These are phyloP conservation scores for Allantophomopsis lycopodina DNA, from an alignment of 2,329 filamentous ascomycete genomes.

Conservation along the genomic window DNA sequence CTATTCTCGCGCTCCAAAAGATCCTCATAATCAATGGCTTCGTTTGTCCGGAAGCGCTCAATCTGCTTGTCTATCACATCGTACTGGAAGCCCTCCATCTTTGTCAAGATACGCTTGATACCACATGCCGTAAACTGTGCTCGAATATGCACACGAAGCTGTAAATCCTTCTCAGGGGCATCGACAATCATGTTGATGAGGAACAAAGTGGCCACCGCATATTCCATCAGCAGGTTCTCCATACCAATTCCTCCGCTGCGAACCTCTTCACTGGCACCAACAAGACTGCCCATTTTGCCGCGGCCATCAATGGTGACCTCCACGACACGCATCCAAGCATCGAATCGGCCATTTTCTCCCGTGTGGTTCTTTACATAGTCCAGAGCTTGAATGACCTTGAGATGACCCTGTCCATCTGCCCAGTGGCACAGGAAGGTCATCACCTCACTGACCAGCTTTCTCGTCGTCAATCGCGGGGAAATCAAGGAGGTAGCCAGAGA, in stretches of 20 bases:
- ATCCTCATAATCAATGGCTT: constrained; percentile 97
- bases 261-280: constrained; percentile 92
- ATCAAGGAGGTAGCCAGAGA: constrained; percentile 78
- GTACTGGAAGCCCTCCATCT: constrained; percentile 98
- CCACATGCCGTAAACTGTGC: constrained; percentile 94
- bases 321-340: constrained; percentile 96
- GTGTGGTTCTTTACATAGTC: constrained; percentile 81
- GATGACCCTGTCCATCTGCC: constrained; percentile 76
- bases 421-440: constrained; percentile 94
- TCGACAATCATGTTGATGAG: constrained; percentile 96
- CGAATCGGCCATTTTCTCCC: constrained; percentile 88
- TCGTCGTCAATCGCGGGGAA: constrained; percentile 76
- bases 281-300: constrained; percentile 96
- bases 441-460: constrained; percentile 92
- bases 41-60: constrained; percentile 82
- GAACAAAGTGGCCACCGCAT: constrained; percentile 87
- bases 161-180: constrained; percentile 75
- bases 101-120: constrained; percentile 82
- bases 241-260: constrained; percentile 94
- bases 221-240: constrained; percentile 99
- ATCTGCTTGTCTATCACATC: constrained; percentile 98
- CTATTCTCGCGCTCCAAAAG: constrained; percentile 83
- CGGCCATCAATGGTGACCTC: constrained; percentile 94
- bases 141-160: constrained; percentile 84
- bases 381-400: constrained; percentile 87